Evolutionary conservation across 2,329 filamentous ascomycete species (phyloP), one percentile per base, ranked within the genome.

Genomic region (Aspergillus hortae): DNA sequence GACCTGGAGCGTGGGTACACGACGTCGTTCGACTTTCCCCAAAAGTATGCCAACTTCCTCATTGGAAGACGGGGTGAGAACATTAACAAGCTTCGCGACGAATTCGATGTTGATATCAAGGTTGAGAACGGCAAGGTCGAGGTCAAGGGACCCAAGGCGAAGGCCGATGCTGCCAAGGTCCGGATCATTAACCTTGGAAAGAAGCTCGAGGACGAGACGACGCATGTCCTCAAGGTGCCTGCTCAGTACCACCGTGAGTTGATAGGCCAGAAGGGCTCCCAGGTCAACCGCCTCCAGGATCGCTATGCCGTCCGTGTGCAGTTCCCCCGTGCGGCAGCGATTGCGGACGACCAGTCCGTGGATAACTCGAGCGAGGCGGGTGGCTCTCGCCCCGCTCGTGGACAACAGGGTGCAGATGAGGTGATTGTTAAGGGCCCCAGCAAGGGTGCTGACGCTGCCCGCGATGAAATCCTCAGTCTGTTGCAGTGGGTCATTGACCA

Each of bases 241-340:
- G 88, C 92, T 50, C 90, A 96, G 74, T 97, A 88, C 73, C 94
- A 99, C 74, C 84, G 90, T 54, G 92, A 96, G 69, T 80, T 99
- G 50, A 99, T 99, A 62, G 94, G 94, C 45, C 83, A 89, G 17
- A 87, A 89, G 64, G 94, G 94, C 54, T 84, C 80, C 65, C 89
- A 95, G 68, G 92, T 99, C 66, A 94, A 94, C 75, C 87, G 89
- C 60, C 82, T 99, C 21, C 92, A 99, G 74, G 90, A 87, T 51
- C 88, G 92, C 44, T 96, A 99, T 79, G 87, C 88, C 67, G 94
- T 99, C 40, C 86, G 92, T 57, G 94, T 99, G 63, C 92, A 96
- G 75, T 99, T 99, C 79, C 94, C 94, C 38, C 89, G 91, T 67
- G 77, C 80, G 45, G 74, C 70, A 40, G 62, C 67, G 46, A 63